phyloP scores from a whole-genome alignment of 192 early-diverging fungal species.

The Cetraspora pellucida region DNA sequence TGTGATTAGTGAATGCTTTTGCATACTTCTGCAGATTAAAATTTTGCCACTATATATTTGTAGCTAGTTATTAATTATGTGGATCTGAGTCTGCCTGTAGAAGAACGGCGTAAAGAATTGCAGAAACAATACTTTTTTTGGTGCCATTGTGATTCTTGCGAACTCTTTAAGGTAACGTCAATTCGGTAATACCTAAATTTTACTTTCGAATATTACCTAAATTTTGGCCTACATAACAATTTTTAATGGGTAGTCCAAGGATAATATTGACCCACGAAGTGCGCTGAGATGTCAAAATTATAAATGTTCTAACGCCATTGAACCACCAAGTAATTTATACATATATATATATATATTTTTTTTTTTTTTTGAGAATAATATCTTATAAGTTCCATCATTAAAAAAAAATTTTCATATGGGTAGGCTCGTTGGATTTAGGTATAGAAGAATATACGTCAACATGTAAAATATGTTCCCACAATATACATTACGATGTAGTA shows the following conservation, averaged over 20 bases:
- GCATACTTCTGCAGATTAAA: neutral
- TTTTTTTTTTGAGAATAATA: neutral
- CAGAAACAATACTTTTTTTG: constrained; percentile 44
- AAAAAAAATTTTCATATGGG: neutral
- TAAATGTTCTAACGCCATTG: constrained; percentile 24
- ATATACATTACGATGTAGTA: constrained; percentile 4
- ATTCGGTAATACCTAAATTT: neutral
- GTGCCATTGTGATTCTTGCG: constrained; percentile 42
- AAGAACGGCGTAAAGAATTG: constrained; percentile 41
- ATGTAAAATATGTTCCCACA: constrained; percentile 8
- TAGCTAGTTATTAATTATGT: constrained; percentile 42
- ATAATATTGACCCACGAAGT: constrained; percentile 26
- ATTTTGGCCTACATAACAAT: neutral
- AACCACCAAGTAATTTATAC: constrained; percentile 22
- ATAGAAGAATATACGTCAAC: constrained; percentile 18
- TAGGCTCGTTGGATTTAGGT: constrained; percentile 17
- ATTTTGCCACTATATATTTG: neutral
- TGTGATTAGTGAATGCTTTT: neutral
- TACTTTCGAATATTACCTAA: neutral
- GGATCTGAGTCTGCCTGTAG: constrained; percentile 38
- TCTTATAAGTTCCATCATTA: neutral
- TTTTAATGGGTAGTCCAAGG: neutral
- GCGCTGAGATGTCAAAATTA: constrained; percentile 28
- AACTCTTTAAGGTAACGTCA: constrained; percentile 17
- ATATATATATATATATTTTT: too few species aligned